phyloP scores from a whole-genome alignment of 176 grass and related monocot species.

The Phragmites australis region DNA sequence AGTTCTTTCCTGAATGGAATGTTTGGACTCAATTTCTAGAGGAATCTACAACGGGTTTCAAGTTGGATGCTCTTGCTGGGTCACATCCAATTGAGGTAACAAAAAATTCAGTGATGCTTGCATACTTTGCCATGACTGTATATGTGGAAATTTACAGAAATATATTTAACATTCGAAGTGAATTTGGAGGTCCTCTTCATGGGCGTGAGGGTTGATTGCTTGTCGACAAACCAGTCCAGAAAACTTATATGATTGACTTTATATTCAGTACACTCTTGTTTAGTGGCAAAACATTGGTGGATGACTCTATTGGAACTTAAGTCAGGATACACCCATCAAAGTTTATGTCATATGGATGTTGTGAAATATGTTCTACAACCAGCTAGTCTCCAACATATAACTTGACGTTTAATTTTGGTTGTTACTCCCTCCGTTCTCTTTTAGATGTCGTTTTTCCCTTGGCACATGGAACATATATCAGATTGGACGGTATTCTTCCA shows the following conservation, averaged over 20 bases:
- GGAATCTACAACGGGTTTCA: constrained; percentile 70
- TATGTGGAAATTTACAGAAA: neutral
- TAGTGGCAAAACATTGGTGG: neutral
- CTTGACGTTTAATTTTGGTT: neutral
- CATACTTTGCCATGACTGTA: neutral
- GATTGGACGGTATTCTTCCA: no score
- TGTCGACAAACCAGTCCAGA: neutral
- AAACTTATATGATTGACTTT: neutral
- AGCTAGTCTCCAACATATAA: neutral
- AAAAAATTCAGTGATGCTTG: neutral
- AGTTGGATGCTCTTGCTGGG: constrained; percentile 83
- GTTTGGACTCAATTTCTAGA: constrained; percentile 94
- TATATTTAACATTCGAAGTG: neutral
- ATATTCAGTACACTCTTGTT: constrained; percentile 14
- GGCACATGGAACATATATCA: neutral
- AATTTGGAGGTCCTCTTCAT: neutral
- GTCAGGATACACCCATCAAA: neutral
- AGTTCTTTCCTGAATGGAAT: constrained; percentile 97
- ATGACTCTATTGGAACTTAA: neutral
- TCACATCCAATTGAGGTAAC: constrained; percentile 97
- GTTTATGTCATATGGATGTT: neutral
- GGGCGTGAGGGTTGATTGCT: neutral
- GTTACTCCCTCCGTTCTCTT: neutral
- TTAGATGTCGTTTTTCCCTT: neutral
- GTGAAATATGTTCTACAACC: constrained; percentile 5